These are phyloP conservation scores for Ploettnerulaceae sp. DNA, from an alignment of 2,329 filamentous ascomycete species.

Conservation along the genomic window DNA sequence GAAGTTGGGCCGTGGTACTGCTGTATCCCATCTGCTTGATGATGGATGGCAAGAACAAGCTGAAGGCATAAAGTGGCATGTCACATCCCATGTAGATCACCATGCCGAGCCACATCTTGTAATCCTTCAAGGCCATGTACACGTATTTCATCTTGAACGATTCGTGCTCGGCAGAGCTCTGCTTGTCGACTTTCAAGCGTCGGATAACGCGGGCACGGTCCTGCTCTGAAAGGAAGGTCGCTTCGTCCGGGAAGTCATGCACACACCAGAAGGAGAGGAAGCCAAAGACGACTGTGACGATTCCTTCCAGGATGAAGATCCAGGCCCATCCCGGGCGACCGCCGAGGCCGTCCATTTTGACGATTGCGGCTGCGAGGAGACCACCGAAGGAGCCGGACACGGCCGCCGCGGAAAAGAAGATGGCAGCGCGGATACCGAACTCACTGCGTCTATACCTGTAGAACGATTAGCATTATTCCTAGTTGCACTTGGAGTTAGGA, in stretches of 20 bases:
- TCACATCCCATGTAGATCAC: conserved; percentile 74
- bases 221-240: conserved; percentile 63
- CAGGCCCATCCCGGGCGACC: conserved; percentile 55
- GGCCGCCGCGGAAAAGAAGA: conserved; percentile 81
- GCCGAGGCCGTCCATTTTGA: conserved; percentile 61
- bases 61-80: conserved; percentile 70
- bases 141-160: conserved; percentile 69
- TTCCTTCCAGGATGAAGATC: conserved; percentile 67
- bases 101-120: conserved; percentile 76
- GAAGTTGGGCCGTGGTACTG: conserved; percentile 61
- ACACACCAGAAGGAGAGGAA: conserved; percentile 71
- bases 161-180: conserved; percentile 70
- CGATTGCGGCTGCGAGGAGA: conserved; percentile 66
- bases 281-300: conserved; percentile 65
- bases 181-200: conserved; percentile 65
- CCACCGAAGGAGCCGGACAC: conserved; percentile 75
- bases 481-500: too few relatives aligned
- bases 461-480: too few relatives aligned
- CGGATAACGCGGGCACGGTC: conserved; percentile 70
- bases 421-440: conserved; percentile 72
- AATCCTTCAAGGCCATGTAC: conserved; percentile 69
- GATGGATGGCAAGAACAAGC: conserved; percentile 75
- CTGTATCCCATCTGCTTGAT: conserved; percentile 55
- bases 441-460: conserved; percentile 75
- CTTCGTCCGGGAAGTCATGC: conserved; percentile 75